Evolutionary conservation across 2,329 filamentous ascomycete species (phyloP), one percentile per base, ranked within the genome.

Genomic region (Leptodontidium sp.): DNA sequence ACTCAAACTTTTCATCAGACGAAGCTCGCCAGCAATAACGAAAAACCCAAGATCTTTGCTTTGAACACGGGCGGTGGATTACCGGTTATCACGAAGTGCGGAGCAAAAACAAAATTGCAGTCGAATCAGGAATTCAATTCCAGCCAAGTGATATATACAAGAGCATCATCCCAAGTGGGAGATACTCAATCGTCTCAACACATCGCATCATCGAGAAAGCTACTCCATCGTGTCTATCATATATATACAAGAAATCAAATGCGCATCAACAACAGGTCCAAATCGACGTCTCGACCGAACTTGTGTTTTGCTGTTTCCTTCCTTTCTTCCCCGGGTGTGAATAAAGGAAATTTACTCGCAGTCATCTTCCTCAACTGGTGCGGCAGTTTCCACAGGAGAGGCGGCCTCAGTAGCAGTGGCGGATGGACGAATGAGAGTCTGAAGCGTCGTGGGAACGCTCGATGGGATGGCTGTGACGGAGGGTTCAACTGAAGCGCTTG

Each of bases 51-150:
- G 21, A 21, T 21, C 21, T 21, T 21, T 21, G 21, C 21, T 21
- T 21, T 21, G 21, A 21, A 21, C 21, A 21, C 21, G 21, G 21
- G 21, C 21, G 45, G 5, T 21, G n/a, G 45, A 12, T 49, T 17
- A 49, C 14, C 5, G n/a, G 45, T 49, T 15, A 49, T 49, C 45
- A 49, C 45, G 14, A 21, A 12, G 12, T 12, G 14, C 5, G 32
- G 24, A 21, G 2, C 14, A 53, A 32, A 11, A 24, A 32, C 26
- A 8, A 53, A 32, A 5, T 29, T 53, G 50, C 38, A 49, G 40
- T 61, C 58, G 21, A 47, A 29, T 11, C 14, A 64, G 62, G 62
- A 64, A 64, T 57, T 64, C 62, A 55, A 64, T 64, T 64, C 62
- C 50, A 64, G 35, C 38, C 50, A 47, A 64, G n/a, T 45, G 53